These are phyloP conservation scores for Mycena epipterygia DNA, from an alignment of 768 basidiomycete species.

Conservation along the genomic window DNA sequence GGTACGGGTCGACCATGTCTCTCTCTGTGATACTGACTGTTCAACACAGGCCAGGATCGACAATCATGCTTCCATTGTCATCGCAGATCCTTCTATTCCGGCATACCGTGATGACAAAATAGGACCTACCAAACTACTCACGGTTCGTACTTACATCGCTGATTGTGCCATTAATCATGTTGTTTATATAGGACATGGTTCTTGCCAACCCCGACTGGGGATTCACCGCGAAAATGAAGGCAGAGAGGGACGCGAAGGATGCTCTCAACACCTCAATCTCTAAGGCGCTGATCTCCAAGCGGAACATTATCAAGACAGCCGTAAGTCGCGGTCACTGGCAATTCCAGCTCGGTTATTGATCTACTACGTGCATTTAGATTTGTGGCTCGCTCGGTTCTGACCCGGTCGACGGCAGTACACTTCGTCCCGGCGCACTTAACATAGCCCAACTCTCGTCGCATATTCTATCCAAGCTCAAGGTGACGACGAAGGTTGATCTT, in stretches of 20 bases:
- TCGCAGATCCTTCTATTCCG: neutral
- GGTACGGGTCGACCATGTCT: neutral
- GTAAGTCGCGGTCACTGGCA: neutral
- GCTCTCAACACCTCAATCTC: neutral
- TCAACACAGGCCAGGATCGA: neutral
- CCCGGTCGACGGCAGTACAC: neutral
- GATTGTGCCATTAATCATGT: neutral
- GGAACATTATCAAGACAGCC: neutral
- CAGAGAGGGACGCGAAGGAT: neutral
- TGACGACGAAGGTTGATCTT: neutral
- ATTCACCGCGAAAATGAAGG: neutral
- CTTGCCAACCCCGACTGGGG: neutral
- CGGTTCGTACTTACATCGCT: neutral
- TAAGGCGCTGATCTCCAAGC: neutral
- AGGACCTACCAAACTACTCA: neutral
- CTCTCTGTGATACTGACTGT: neutral
- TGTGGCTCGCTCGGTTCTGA: neutral
- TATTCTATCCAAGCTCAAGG: neutral
- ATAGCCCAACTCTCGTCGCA: neutral
- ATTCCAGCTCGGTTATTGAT: neutral
- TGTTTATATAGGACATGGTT: neutral
- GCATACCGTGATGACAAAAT: neutral
- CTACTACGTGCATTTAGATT: neutral
- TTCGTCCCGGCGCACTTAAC: neutral
- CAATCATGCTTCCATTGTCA: neutral